Conservation (phyloP, 345 rosid genomes). For the Clausena lansium region DNA sequence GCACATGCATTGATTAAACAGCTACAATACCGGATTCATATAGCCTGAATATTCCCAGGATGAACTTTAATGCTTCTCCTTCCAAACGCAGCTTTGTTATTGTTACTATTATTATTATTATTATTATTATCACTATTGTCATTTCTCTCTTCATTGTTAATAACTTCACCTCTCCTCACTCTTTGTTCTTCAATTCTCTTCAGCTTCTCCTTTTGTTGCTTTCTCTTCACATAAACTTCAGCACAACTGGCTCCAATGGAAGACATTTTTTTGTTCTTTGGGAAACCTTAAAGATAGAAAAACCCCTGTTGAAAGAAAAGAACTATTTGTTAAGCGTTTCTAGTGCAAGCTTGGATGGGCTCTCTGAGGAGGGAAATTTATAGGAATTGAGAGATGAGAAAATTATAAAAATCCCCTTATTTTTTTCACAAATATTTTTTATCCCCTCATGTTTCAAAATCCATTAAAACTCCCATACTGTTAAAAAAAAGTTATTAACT, state of each 20-base stretch:
- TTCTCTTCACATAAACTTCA: slow-evolving; percentile 14
- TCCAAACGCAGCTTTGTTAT: neutral
- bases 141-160: neutral
- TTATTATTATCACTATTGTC: no score
- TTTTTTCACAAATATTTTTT: no score
- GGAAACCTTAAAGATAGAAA: neutral
- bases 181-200: slow-evolving; percentile 23
- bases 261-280: slow-evolving; percentile 13
- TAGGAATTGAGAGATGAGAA: neutral
- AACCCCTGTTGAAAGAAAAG: neutral
- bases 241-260: slow-evolving; percentile 27
- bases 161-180: neutral
- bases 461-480: no score
- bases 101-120: no score
- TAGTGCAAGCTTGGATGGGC: neutral
- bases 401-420: no score
- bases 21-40: neutral
- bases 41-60: slow-evolving; percentile 4
- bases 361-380: neutral
- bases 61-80: slow-evolving; percentile 11
- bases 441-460: no score
- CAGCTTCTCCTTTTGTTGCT: slow-evolving; percentile 23
- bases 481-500: no score
- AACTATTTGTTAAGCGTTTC: neutral
- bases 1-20: neutral